Evolutionary conservation across 2,329 filamentous ascomycete genomes (phyloP), one percentile per base, ranked within the genome.

Genomic region (Zymoseptoria ardabiliae): DNA sequence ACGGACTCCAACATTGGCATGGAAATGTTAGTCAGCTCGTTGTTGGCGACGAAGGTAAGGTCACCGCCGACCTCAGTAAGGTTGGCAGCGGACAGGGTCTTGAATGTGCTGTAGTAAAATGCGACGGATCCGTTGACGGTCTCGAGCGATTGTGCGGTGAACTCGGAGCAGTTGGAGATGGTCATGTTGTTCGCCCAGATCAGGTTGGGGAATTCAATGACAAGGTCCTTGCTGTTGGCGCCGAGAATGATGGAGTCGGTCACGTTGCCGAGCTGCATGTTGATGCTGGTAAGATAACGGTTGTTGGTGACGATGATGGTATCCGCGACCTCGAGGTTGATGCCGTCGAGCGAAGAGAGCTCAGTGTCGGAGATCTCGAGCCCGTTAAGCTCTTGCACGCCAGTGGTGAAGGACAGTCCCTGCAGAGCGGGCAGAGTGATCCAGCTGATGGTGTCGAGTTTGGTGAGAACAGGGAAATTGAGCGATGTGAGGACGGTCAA

Each of bases 241-340:
- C 86, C 84, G 72, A 99, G 85, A 70, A 82, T 85, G 56, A 97
- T 79, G 53, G 81, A 75, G 58, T 83, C 80, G 65, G 82, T 88
- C 69, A 96, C 83, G 78, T 89, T 93, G 74, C 82, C 82, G 60
- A 97, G 82, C 73, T 88, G 83, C 75, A 91, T 89, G 72, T 84
- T 83, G 79, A 95, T 89, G 62, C 80, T 81, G 72, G 83, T 84
- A 68, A 99, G 82, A 72, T 88, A 87, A 63, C 79, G 79, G 85
- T 97, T 97, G 86, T 96, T 96, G 83, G 90, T 88, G 77, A 99
- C 88, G 74, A 89, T 81, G 73, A 99, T 84, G 66, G 79, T 81
- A 59, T 84, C 82, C 57, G 91, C 86, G n/a, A 82, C 81, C 64
- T 84, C 76, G 65, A 97, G 81, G 73, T 91, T 88, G 74, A 99